Base-by-base conservation (phyloP, 1,139 yeast genomes). In the Taphrina confusa region DNA sequence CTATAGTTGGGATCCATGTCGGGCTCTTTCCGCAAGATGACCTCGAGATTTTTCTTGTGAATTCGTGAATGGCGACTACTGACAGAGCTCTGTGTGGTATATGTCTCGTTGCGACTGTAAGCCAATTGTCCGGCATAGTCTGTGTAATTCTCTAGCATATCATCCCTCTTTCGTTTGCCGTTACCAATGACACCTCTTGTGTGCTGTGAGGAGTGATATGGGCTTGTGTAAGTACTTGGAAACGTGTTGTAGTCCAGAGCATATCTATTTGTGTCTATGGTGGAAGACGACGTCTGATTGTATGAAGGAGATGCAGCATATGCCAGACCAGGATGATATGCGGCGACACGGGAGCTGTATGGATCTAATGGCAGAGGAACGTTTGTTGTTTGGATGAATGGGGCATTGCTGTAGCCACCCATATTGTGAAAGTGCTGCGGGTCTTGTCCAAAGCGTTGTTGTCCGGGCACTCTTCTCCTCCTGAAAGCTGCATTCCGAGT, bases 21-120 rank as follows among this genome's bases (percentile, higher is more conserved):
- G 27, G 25, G 16, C 16, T 54, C 58, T 33, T 54, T 42, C 11
- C 58, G 37, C 31, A 54, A 20, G 5, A 16, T n/a, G 36, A 54
- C 58, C 14, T 50, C 56, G 12, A 22, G 36, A 8, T 36, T 37
- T 36, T 50, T 50, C 36, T 25, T 36, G 16, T 47, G 22, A 8
- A 28, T 31, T 2, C 52, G 52, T 9, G 31, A 20, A 34, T 47
- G 52, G 14, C 52, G 31, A 18, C 52, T 47, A 33, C 52, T 47
- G 18, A 22, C 34, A 4, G 52, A 47, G 34, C 52, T 47, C 28
- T 33, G 42, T 11, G 40, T 25, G 6, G 52, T 47, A 12, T 31
- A 33, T 18, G 52, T 47, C 30, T 12, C 42, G 18, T 47, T 20
- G 22, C 52, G 52, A 14, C 52, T 33, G 20, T 37, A 37, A 4